Percentiles rank a stretch among this genome's conserved stretches.
phyloP scores from a whole-genome alignment of 495 filamentous ascomycete species.

The Emericellopsis terricola region DNA sequence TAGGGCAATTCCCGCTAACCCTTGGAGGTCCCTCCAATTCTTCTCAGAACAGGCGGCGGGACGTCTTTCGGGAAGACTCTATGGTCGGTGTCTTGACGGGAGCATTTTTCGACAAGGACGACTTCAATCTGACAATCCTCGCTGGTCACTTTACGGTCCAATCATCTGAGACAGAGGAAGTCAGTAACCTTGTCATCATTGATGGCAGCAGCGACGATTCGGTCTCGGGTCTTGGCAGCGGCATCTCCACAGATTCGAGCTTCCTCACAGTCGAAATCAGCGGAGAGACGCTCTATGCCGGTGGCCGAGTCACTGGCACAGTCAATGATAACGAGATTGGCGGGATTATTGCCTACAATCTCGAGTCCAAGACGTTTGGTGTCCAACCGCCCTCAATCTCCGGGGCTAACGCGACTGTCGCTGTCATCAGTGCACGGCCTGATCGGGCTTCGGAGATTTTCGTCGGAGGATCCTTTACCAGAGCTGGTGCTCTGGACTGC shows the following conservation, averaged over 20 bases:
- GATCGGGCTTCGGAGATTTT: conserved; percentile 50
- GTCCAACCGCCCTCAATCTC: conserved; percentile 53
- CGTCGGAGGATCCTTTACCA: conserved; percentile 65
- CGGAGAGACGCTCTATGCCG: conserved; percentile 58
- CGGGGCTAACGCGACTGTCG: conserved; percentile 51
- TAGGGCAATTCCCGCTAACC: conserved; percentile 41
- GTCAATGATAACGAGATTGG: conserved; percentile 41
- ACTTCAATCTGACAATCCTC: conserved; percentile 65
- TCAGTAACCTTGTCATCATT: conserved; percentile 67
- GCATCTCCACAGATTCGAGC: conserved; percentile 50
- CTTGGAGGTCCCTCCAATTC: conserved; percentile 26
- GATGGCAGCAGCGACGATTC: conserved; percentile 33
- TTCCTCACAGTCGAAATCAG: conserved; percentile 54
- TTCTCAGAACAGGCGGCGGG: conserved; percentile 35
- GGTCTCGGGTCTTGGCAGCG: conserved; percentile 53
- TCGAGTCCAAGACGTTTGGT: conserved; percentile 37
- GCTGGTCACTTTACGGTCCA: conserved; percentile 73
- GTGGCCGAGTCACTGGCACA: conserved; percentile 58
- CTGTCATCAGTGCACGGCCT: conserved; percentile 50
- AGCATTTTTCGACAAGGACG: conserved; percentile 48
- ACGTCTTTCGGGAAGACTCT: conserved; percentile 25
- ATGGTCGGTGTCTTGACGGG: conserved; percentile 53
- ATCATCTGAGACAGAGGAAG: conserved; percentile 45
- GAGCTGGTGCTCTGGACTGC: conserved; percentile 71
- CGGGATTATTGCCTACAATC: conserved; percentile 67